Evolutionary conservation across 768 basidiomycete species (phyloP).

Genomic region (Terana coerulea): DNA sequence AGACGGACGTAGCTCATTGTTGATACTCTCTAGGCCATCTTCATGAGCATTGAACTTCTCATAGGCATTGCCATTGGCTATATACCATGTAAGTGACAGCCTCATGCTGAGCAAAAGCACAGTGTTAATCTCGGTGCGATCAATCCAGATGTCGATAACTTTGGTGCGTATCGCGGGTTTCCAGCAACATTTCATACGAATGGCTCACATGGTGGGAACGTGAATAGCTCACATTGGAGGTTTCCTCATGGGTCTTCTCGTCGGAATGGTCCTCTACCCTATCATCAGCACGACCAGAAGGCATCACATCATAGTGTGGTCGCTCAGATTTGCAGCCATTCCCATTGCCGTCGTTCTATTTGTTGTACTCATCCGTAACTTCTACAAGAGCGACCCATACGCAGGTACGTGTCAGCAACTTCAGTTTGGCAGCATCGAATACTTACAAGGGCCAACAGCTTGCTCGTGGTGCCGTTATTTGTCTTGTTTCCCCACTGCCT

Average conservation of each 20-base stretch:
- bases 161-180: conserved; percentile 59
- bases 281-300: conserved; percentile 78
- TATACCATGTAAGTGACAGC: conserved; percentile 62
- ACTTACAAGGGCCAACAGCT: conserved; percentile 39
- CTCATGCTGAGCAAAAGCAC: not conserved
- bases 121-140: not conserved
- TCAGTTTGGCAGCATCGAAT: not conserved
- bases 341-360: conserved; percentile 77
- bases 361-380: conserved; percentile 80
- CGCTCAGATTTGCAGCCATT: conserved; percentile 66
- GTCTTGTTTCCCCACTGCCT: conserved; percentile 78
- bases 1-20: too few relatives aligned
- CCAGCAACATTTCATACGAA: not conserved
- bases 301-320: conserved; percentile 71
- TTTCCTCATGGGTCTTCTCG: conserved; percentile 78
- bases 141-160: conserved; percentile 86
- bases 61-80: conserved; percentile 84
- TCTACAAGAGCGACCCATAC: conserved; percentile 85
- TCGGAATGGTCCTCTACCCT: conserved; percentile 83
- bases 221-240: conserved; percentile 81
- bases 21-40: conserved; percentile 65
- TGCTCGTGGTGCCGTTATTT: conserved; percentile 87
- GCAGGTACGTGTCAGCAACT: conserved; percentile 50
- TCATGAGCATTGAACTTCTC: conserved; percentile 83
- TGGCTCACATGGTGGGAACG: conserved; percentile 9